Percentiles rank a stretch among this genome's conserved stretches.
These are phyloP conservation scores for Tardiomyces depauwii DNA, from an alignment of 1,139 yeast genomes.

Conservation along the genomic window DNA sequence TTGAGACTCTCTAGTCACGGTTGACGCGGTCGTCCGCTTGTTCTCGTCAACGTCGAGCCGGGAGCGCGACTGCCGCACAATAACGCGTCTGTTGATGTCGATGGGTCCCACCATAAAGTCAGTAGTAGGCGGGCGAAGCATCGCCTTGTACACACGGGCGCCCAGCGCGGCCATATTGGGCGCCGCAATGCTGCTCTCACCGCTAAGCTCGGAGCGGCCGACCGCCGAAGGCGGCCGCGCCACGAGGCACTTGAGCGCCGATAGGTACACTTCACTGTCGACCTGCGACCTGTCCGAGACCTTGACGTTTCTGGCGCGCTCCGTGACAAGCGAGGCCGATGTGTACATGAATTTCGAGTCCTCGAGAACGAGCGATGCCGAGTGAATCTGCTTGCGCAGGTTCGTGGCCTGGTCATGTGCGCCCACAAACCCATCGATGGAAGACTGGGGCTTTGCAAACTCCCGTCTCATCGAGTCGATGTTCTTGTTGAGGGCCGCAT, in stretches of 20 bases:
- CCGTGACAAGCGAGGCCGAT: background rate
- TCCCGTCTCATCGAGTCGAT: background rate
- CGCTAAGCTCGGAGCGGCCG: background rate
- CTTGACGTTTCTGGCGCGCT: background rate
- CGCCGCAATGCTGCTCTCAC: background rate
- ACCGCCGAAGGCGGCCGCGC: background rate
- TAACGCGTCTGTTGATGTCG: slow-evolving; percentile 43
- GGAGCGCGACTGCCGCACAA: slow-evolving; percentile 4
- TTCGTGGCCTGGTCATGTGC: background rate
- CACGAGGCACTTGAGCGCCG: background rate
- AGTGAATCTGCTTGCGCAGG: background rate
- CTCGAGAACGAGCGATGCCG: background rate
- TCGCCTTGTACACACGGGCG: slow-evolving; percentile 35
- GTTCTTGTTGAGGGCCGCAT: background rate
- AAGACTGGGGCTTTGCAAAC: background rate
- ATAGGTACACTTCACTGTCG: background rate
- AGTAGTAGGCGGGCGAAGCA: slow-evolving; percentile 38
- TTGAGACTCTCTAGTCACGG: slow-evolving; percentile 47
- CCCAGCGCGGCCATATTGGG: slow-evolving; percentile 36
- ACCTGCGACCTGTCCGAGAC: background rate
- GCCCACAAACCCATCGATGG: background rate
- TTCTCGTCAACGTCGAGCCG: slow-evolving; percentile 14
- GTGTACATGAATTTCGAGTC: background rate
- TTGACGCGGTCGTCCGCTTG: slow-evolving; percentile 41
- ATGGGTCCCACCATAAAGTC: slow-evolving; percentile 68